Evolutionary conservation across 2,329 filamentous ascomycete species (phyloP), one percentile per base, ranked within the genome.

Genomic region (Epicoccum sorghinum): DNA sequence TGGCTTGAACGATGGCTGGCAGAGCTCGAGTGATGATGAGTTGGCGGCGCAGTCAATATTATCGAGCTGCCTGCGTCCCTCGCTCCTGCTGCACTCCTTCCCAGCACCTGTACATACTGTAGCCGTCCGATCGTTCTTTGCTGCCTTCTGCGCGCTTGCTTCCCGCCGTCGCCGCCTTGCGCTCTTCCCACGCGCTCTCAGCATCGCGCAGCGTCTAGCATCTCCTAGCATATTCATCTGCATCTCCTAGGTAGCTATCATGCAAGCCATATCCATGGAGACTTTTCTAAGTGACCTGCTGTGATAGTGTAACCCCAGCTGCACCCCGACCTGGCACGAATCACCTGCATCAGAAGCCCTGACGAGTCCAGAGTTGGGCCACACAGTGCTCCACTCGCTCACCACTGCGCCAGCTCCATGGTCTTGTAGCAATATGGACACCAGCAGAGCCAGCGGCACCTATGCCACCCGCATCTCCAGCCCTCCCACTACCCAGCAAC

Each of bases 401-500:
- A 55, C 32, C 47, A 49, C 36, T 39, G 25, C 30, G 24, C 51
- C 54, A 14, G 18, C 51, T 57, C 47, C 51, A 70, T 71, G 65
- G 59, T 40, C 61, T 45, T 42, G 55, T 53, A 49, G 45, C 62
- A 66, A 36, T 40, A 73, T 73, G 71, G 69, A 73, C 30, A 65
- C 61, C 57, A 65, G 57, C 50, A 67, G 60, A 46, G 52, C 58
- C 30, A 58, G 62, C 54, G 60, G 64, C 32, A 52, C 53, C 25
- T 51, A 51, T 33, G 53, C 53, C 46, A 46, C 46, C 8, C 46
- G 52, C 9, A 35, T 55, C 30, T 46, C 52, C 24, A 55, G 52
- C 18, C 52, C 52, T 18, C 64, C 63, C 10, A 47, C 61, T 27
- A 60, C 65, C 13, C 66, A 65, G 35, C 61, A 67, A 23, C 54